Conservation (phyloP, 306 rosid genomes). For the Mimosa bimucronata region DNA sequence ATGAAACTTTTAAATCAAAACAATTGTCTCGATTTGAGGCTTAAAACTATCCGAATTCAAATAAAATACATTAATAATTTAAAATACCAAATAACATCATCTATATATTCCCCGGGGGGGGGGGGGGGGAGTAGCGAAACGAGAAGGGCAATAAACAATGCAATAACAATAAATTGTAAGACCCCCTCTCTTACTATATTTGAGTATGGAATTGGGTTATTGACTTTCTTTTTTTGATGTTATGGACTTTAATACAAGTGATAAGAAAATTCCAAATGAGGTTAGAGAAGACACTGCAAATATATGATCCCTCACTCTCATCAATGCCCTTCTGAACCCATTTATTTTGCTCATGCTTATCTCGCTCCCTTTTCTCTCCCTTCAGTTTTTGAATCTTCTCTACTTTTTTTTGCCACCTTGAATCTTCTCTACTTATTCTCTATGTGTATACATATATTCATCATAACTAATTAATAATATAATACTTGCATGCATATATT, state of each 20-base stretch:
- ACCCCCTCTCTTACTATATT: too few relatives aligned
- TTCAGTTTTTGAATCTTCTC: not conserved
- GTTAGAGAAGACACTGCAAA: not conserved
- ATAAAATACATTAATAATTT: too few relatives aligned
- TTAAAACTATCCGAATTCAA: too few relatives aligned
- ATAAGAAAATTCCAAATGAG: not conserved
- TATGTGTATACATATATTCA: not conserved
- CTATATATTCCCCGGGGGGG: too few relatives aligned
- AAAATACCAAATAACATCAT: too few relatives aligned
- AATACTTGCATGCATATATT: not conserved
- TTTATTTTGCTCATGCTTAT: constrained; percentile 43
- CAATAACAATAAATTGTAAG: too few relatives aligned
- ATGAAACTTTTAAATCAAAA: too few relatives aligned
- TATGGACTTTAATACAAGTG: not conserved
- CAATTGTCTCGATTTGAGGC: not conserved
- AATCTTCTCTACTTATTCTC: too few relatives aligned
- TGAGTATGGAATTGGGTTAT: not conserved
- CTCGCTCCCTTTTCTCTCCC: constrained; percentile 38
- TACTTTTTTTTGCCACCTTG: too few relatives aligned
- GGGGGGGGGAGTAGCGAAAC: too few relatives aligned
- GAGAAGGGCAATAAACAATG: not conserved
- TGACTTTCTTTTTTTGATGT: not conserved
- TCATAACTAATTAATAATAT: too few relatives aligned
- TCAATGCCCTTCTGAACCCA: constrained; percentile 32
- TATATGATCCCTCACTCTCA: not conserved